Evolutionary conservation across 2,329 filamentous ascomycete species (phyloP).

Genomic region (Aspergillus novofumigatus): DNA sequence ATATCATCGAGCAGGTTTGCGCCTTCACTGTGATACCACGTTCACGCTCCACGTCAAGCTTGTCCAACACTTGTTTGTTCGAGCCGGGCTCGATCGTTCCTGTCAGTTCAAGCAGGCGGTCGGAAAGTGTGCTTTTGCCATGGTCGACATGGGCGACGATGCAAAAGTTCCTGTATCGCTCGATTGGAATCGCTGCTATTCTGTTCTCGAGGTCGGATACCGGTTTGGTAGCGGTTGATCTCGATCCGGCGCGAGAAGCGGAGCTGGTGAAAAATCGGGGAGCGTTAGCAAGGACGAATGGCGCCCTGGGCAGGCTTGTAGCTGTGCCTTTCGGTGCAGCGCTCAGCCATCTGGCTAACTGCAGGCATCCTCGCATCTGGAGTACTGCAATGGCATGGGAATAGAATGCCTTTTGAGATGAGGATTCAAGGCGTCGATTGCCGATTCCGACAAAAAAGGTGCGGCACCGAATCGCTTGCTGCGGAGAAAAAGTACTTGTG

Average conservation of each 20-base stretch:
- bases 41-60: conserved; percentile 93
- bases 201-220: conserved; percentile 55
- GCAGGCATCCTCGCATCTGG: conserved; percentile 47
- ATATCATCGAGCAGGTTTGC: conserved; percentile 97
- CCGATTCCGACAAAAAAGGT: conserved; percentile 9
- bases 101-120: conserved; percentile 87
- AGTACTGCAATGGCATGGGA: conserved; percentile 33
- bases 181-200: conserved; percentile 48
- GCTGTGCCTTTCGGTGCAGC: conserved; percentile 33
- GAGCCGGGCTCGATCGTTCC: conserved; percentile 81
- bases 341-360: conserved; percentile 44
- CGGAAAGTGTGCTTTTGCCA: conserved; percentile 93
- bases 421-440: conserved; percentile 1
- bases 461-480: conserved; percentile 15
- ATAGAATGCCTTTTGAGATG: conserved; percentile 1
- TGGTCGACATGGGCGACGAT: conserved; percentile 99
- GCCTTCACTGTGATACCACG: conserved; percentile 98
- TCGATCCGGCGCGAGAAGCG: conserved; percentile 19
- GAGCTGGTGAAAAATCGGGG: conserved; percentile 31
- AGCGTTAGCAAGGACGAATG: conserved; percentile 19
- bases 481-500: conserved; percentile 29
- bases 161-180: conserved; percentile 81
- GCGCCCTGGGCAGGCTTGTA: conserved; percentile 27
- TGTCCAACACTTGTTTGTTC: conserved; percentile 96
- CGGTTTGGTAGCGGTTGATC: conserved; percentile 19